A percentile compares a stretch with the other conserved stretches of the same genome.
Evolutionary conservation across 1,139 yeast species (phyloP).

Genomic region (Candida smagusa): DNA sequence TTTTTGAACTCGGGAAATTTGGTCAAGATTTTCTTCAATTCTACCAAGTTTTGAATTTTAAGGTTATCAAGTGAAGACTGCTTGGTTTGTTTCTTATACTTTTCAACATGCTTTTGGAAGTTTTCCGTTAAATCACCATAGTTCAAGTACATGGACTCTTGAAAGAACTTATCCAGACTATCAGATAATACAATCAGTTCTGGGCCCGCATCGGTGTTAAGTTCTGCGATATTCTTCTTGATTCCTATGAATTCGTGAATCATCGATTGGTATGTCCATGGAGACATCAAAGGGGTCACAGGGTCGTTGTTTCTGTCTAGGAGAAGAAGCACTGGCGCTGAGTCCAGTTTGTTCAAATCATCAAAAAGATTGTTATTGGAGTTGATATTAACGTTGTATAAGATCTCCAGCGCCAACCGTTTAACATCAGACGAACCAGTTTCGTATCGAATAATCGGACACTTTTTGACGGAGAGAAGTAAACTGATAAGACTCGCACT

Average conservation of each 20-base stretch:
- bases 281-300: constrained; percentile 82
- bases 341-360: constrained; percentile 55
- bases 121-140: constrained; percentile 93
- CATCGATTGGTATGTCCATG: constrained; percentile 99
- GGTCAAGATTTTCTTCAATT: constrained; percentile 85
- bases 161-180: constrained; percentile 68
- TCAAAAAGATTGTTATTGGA: constrained; percentile 65
- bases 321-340: constrained; percentile 73
- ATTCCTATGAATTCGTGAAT: constrained; percentile 88
- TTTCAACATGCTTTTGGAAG: constrained; percentile 80
- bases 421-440: constrained; percentile 58
- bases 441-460: constrained; percentile 79
- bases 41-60: constrained; percentile 67
- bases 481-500: constrained; percentile 59
- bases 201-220: constrained; percentile 50
- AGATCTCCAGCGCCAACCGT: constrained; percentile 69
- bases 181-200: constrained; percentile 55
- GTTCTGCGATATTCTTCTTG: constrained; percentile 71
- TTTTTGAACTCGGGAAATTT: constrained; percentile 92
- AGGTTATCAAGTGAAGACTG: constrained; percentile 58
- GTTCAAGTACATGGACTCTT: constrained; percentile 78
- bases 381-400: constrained; percentile 55
- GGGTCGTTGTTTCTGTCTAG: constrained; percentile 89
- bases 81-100: constrained; percentile 78
- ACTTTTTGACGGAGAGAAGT: constrained; percentile 67